Evolutionary conservation across 495 filamentous ascomycete genomes (phyloP), one percentile per base, ranked within the genome.

Genomic region (Schizothecium vesticola): DNA sequence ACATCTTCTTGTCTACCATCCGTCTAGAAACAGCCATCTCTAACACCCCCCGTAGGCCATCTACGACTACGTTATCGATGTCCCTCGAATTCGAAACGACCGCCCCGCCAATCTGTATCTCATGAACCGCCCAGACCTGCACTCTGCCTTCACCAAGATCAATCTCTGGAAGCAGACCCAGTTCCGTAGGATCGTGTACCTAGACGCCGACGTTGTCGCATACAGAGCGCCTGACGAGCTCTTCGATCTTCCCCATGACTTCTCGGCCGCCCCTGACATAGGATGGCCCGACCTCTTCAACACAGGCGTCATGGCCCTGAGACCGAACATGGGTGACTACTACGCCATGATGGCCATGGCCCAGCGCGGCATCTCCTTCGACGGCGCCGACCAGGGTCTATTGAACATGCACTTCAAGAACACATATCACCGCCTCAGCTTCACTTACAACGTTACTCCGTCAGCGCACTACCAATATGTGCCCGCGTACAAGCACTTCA

Each of bases 271-370:
- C 16, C 96, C 95, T 33, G 95, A 99, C 75, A 90, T 98, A 72
- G 95, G 95, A 73, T 99, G 96, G 96, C 95, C 95, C 31, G 95
- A 99, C 81, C 86, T 92, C 69, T 99, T 99, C 86, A 99, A 99
- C 81, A 94, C 92, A 59, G 95, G 95, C 67, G 84, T 99, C 62
- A 95, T 99, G 91, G 92, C 91, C 57, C 78, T 98, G 58, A 90
- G 86, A 26, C 95, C 95, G 21, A 92, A 96, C 77, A 80, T 92
- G 84, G 89, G 89, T 64, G 93, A 96, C 67, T 97, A 95, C 78
- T 89, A 90, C 74, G 90, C 92, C 25, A 83, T 99, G 73, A 83
- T 87, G 68, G 90, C 91, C 61, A 85, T 97, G 77, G 94, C 96
- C 28, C 85, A 92, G 69, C 81, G 89, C 36, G 93, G 93, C 61